Percentiles rank a stretch among this genome's conserved stretches.
Evolutionary conservation across 1,139 yeast species (phyloP).

Genomic region (Lodderomyces theae): DNA sequence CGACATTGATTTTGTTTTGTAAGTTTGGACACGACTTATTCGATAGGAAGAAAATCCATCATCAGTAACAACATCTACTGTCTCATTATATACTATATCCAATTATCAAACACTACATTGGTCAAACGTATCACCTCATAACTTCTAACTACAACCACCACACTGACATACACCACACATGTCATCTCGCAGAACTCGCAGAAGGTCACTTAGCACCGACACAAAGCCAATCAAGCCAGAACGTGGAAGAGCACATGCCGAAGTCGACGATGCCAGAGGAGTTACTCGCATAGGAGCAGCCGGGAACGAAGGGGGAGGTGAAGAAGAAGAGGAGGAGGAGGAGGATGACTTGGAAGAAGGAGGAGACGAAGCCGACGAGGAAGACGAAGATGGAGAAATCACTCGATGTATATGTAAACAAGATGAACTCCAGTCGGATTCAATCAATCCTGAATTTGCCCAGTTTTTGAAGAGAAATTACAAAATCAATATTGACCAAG

Average conservation of each 20-base stretch:
- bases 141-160: background rate
- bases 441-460: slow-evolving; percentile 39
- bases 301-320: background rate
- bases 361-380: slow-evolving; percentile 28
- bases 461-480: slow-evolving; percentile 47
- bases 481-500: slow-evolving; percentile 69
- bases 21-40: too few species aligned
- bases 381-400: slow-evolving; percentile 62
- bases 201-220: slow-evolving; percentile 14
- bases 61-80: too few species aligned
- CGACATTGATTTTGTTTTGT: too few species aligned
- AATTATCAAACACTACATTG: background rate
- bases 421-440: slow-evolving; percentile 54
- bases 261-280: background rate
- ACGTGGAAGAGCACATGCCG: background rate
- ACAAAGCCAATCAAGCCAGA: slow-evolving; percentile 1
- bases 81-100: too few species aligned
- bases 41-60: too few species aligned
- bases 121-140: background rate
- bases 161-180: slow-evolving; percentile 16
- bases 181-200: slow-evolving; percentile 32
- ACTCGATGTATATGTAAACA: slow-evolving; percentile 89
- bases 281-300: background rate
- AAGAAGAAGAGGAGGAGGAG: slow-evolving; percentile 8
- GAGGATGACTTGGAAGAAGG: slow-evolving; percentile 15